Conservation (phyloP, 2,329 filamentous ascomycete species). For the Botryotinia globosa region DNA sequence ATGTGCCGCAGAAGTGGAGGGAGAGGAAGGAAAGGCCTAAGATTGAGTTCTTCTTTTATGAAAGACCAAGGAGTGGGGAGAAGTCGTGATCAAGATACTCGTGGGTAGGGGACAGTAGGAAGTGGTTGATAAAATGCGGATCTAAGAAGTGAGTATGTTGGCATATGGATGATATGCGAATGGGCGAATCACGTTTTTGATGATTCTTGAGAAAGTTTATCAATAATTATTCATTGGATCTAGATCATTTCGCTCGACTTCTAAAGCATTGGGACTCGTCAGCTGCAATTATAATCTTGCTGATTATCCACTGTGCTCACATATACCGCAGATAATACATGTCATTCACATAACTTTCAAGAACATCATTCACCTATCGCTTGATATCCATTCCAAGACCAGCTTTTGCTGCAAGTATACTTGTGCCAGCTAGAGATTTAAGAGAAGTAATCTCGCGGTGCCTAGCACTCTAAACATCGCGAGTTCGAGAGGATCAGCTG, state of each 20-base stretch:
- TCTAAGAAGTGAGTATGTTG: neutral
- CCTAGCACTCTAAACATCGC: neutral
- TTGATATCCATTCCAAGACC: rapidly evolving
- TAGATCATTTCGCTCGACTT: neutral
- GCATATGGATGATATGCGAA: neutral
- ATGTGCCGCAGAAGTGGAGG: constrained; percentile 26
- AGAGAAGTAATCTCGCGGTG: neutral
- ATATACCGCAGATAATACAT: neutral
- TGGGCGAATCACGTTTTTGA: neutral
- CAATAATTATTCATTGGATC: neutral
- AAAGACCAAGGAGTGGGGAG: constrained; percentile 7
- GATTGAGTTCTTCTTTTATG: constrained; percentile 24
- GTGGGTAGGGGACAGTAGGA: rapidly evolving
- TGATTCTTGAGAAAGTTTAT: neutral
- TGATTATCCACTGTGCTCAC: neutral
- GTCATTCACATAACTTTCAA: neutral
- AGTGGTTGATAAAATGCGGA: too few species aligned
- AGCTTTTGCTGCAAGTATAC: too few species aligned
- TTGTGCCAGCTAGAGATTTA: neutral
- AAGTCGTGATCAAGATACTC: neutral
- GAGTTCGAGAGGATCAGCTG: neutral
- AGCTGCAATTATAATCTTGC: neutral
- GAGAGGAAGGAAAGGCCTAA: constrained; percentile 13
- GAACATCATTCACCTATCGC: neutral
- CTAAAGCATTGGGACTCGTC: neutral